Evolutionary conservation across 2,329 filamentous ascomycete genomes (phyloP).

Genomic region (Cercospora canescens): DNA sequence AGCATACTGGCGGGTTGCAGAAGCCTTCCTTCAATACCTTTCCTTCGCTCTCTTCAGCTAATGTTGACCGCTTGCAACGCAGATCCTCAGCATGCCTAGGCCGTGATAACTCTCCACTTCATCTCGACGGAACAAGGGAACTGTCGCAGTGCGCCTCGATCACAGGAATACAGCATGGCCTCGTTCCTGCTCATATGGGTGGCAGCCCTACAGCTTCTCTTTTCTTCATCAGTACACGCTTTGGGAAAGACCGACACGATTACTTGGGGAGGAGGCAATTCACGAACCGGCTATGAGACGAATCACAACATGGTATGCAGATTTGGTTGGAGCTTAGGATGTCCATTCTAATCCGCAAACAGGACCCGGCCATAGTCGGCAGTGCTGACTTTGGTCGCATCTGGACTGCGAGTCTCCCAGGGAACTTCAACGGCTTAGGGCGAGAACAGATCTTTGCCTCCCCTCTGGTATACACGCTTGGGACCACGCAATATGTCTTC

Average conservation of each 20-base stretch:
- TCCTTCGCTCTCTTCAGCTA: background rate
- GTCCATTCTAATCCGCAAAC: background rate
- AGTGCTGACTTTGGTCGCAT: constrained; percentile 6
- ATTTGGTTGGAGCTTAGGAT: background rate
- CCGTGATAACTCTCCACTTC: background rate
- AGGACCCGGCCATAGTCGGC: constrained; percentile 6
- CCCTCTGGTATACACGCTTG: constrained; percentile 13
- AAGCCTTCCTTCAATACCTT: background rate
- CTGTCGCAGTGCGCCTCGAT: background rate
- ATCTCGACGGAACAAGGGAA: background rate
- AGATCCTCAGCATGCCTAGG: background rate
- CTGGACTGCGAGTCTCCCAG: constrained; percentile 10
- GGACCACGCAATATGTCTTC: constrained; percentile 11
- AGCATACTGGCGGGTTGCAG: background rate
- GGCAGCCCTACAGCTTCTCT: background rate
- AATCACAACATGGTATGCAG: constrained; percentile 3
- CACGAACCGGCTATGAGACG: constrained; percentile 14
- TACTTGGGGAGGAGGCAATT: constrained; percentile 12
- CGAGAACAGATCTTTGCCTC: constrained; percentile 10
- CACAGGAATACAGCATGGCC: background rate
- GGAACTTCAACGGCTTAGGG: constrained; percentile 9
- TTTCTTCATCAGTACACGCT: background rate
- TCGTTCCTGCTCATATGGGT: background rate
- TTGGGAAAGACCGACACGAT: constrained; percentile 12
- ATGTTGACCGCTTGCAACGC: background rate